Evolutionary conservation across 164 flowering plant species (phyloP).

Genomic region (Stephania japonica): DNA sequence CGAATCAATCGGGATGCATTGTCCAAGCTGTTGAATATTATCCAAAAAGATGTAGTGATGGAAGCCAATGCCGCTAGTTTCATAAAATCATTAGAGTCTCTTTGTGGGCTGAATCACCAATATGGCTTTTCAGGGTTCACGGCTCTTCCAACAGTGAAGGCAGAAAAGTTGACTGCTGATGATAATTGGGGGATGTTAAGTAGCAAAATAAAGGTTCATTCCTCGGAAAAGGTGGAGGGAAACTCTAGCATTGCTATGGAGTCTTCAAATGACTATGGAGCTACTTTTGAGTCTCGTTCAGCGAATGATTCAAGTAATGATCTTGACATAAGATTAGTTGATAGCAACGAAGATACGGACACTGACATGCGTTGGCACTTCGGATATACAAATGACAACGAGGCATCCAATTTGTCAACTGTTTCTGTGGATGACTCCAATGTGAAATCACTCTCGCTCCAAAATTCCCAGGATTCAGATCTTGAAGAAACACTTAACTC

Average conservation of each 20-base stretch:
- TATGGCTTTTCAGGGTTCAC: slow-evolving; percentile 3
- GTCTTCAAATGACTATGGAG: neutral
- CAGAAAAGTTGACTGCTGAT: slow-evolving; percentile 4
- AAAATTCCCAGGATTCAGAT: neutral
- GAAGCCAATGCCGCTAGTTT: slow-evolving; percentile 53
- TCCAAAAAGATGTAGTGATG: slow-evolving; percentile 24
- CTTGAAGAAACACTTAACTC: slow-evolving; percentile 12
- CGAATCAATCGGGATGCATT: slow-evolving; percentile 33
- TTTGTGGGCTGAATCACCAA: slow-evolving; percentile 28
- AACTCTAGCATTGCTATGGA: neutral
- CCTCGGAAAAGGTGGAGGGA: slow-evolving; percentile 1
- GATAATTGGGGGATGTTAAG: neutral
- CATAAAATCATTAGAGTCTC: slow-evolving; percentile 37
- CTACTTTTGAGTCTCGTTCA: neutral
- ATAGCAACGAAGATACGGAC: neutral
- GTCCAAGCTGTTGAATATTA: slow-evolving; percentile 33
- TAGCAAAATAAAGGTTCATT: neutral
- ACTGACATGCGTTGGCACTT: neutral
- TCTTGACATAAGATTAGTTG: neutral
- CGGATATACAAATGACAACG: neutral
- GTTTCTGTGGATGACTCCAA: neutral
- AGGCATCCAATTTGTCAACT: neutral
- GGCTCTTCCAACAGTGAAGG: neutral
- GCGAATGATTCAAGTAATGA: neutral
- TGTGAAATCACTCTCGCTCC: neutral